Evolutionary conservation across 2,329 filamentous ascomycete genomes (phyloP).

Genomic region (Trichoderma sp.): DNA sequence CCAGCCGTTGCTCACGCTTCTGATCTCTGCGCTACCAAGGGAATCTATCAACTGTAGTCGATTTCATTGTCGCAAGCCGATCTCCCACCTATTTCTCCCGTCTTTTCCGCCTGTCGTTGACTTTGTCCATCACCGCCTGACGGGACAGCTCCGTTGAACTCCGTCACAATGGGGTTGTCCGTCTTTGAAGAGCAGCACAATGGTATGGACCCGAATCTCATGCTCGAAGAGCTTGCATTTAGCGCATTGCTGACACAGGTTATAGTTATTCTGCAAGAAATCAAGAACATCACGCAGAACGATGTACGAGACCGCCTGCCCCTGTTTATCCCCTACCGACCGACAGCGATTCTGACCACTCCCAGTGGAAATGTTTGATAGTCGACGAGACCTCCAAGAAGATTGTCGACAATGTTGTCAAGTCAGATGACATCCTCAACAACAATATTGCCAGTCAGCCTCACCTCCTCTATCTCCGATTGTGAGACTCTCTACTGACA

Average conservation of each 20-base stretch:
- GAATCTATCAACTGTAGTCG: neutral
- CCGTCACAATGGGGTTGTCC: conserved; percentile 72
- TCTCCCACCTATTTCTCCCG: neutral
- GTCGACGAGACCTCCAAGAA: conserved; percentile 81
- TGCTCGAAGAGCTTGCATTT: neutral
- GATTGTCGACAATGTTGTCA: conserved; percentile 85
- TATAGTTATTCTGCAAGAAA: conserved; percentile 43
- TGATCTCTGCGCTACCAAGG: neutral
- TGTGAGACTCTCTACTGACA: conserved; percentile 22
- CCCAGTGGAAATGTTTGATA: conserved; percentile 93
- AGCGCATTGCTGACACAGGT: conserved; percentile 24
- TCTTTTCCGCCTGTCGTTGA: neutral
- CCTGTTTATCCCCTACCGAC: conserved; percentile 9
- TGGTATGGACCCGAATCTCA: conserved; percentile 29
- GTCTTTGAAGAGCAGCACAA: conserved; percentile 78
- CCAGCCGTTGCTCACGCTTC: neutral
- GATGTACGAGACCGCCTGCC: conserved; percentile 58
- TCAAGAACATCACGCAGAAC: conserved; percentile 75
- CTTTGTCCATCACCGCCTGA: conserved; percentile 8
- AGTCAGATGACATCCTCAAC: conserved; percentile 95
- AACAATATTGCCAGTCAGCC: conserved; percentile 88
- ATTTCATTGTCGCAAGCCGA: neutral
- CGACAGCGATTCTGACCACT: conserved; percentile 16
- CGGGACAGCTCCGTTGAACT: conserved; percentile 20
- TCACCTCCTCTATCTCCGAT: neutral